Conservation (phyloP, 2,329 filamentous ascomycete species). For the Biscogniauxia mediterranea region DNA sequence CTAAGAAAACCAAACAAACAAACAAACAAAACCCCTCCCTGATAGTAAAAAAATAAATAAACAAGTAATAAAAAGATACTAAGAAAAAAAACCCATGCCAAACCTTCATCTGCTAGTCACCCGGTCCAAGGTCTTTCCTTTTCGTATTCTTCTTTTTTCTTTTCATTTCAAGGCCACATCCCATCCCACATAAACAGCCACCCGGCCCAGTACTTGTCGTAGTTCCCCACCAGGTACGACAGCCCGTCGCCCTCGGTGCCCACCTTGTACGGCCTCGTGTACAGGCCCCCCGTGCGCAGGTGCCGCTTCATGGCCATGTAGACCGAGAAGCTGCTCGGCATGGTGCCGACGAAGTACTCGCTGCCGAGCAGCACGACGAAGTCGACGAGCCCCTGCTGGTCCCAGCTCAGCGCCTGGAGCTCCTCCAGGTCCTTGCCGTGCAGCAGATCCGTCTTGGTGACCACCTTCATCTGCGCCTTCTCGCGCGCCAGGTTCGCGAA, state of each 20-base stretch:
- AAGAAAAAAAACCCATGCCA: too few species aligned
- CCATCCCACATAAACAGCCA: conserved; percentile 50
- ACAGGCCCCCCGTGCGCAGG: conserved; percentile 38
- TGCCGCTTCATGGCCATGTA: conserved; percentile 47
- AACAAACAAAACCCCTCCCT: too few species aligned
- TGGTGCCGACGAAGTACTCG: conserved; percentile 43
- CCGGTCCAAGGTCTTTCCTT: too few species aligned
- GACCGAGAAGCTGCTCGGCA: conserved; percentile 48
- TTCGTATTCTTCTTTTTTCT: too few species aligned
- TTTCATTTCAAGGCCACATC: conserved; percentile 37
- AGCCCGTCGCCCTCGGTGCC: conserved; percentile 41
- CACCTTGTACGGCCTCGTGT: conserved; percentile 43
- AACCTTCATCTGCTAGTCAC: neutral
- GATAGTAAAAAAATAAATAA: too few species aligned
- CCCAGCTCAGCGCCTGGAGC: conserved; percentile 40
- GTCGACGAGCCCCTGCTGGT: conserved; percentile 45
- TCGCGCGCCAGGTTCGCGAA: conserved; percentile 36
- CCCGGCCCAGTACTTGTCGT: conserved; percentile 45
- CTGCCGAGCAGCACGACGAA: conserved; percentile 39
- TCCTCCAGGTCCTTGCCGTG: conserved; percentile 30
- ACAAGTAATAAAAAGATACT: neutral
- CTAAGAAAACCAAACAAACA: too few species aligned
- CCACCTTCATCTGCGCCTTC: conserved; percentile 33
- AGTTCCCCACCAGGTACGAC: conserved; percentile 44
- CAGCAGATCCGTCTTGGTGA: conserved; percentile 40